Conservation (phyloP, 352 stramenopile genomes). For the Globisporangium cylindrosporum region DNA sequence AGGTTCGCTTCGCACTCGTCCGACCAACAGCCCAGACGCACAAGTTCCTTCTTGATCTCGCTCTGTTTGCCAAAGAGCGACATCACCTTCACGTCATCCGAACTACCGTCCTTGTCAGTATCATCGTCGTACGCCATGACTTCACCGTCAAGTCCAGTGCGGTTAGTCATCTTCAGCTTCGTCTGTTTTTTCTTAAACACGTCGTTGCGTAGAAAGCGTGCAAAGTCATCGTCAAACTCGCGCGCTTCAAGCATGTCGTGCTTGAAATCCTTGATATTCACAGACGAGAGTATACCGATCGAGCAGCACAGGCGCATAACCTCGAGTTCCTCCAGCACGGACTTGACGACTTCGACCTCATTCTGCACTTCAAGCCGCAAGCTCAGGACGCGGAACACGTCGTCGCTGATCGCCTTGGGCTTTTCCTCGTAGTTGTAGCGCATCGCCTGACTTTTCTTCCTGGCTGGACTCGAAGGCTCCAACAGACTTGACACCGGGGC, state of each 20-base stretch:
- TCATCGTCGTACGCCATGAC: background rate
- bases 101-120: background rate
- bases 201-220: constrained; percentile 49
- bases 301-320: constrained; percentile 60
- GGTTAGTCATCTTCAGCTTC: background rate
- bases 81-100: constrained; percentile 29
- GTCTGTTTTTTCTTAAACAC: constrained; percentile 29
- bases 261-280: constrained; percentile 55
- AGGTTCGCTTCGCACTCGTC: constrained; percentile 36
- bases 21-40: constrained; percentile 38
- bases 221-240: constrained; percentile 68
- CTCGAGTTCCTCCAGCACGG: constrained; percentile 62
- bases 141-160: background rate
- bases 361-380: constrained; percentile 59
- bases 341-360: constrained; percentile 66
- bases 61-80: constrained; percentile 62
- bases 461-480: background rate
- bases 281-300: constrained; percentile 43
- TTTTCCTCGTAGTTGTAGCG: constrained; percentile 9
- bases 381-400: constrained; percentile 58
- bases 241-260: constrained; percentile 43
- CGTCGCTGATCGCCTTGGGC: constrained; percentile 11
- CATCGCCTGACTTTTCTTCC: background rate
- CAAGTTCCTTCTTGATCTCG: constrained; percentile 42
- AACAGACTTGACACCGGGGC: background rate